phyloP scores from a whole-genome alignment of 768 basidiomycete species.

The Polyporus arcularius region DNA sequence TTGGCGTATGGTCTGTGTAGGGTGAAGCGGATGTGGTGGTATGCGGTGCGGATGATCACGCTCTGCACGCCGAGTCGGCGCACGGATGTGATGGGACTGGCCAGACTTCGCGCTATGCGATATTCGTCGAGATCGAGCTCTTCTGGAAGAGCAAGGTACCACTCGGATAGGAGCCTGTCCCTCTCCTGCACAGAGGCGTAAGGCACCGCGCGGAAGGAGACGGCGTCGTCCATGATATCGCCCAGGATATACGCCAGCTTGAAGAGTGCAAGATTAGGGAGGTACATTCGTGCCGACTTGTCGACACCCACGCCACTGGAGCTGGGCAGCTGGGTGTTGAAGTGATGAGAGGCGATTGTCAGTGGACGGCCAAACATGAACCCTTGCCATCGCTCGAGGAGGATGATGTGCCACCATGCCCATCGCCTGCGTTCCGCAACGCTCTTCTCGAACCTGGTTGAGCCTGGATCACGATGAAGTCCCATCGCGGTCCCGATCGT shows the following conservation, averaged over 20 bases:
- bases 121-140: conserved; percentile 81
- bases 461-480: conserved; percentile 82
- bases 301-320: conserved; percentile 65
- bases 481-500: conserved; percentile 82
- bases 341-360: conserved; percentile 77
- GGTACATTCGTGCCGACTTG: conserved; percentile 63
- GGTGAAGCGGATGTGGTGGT: conserved; percentile 82
- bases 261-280: conserved; percentile 75
- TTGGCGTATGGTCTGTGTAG: conserved; percentile 77
- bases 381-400: conserved; percentile 85
- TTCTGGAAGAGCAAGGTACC: conserved; percentile 74
- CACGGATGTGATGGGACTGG: conserved; percentile 56
- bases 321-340: conserved; percentile 77
- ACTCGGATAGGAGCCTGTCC: conserved; percentile 69
- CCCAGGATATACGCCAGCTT: conserved; percentile 77
- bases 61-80: conserved; percentile 79
- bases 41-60: conserved; percentile 75
- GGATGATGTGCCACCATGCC: conserved; percentile 90
- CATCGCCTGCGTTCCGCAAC: conserved; percentile 78
- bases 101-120: conserved; percentile 69
- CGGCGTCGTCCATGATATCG: conserved; percentile 83
- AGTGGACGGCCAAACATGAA: conserved; percentile 85
- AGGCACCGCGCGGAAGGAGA: conserved; percentile 71
- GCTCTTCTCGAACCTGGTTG: conserved; percentile 69
- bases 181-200: conserved; percentile 74